Base-by-base conservation (phyloP, 352 stramenopile species). In the Pythium volutum region DNA sequence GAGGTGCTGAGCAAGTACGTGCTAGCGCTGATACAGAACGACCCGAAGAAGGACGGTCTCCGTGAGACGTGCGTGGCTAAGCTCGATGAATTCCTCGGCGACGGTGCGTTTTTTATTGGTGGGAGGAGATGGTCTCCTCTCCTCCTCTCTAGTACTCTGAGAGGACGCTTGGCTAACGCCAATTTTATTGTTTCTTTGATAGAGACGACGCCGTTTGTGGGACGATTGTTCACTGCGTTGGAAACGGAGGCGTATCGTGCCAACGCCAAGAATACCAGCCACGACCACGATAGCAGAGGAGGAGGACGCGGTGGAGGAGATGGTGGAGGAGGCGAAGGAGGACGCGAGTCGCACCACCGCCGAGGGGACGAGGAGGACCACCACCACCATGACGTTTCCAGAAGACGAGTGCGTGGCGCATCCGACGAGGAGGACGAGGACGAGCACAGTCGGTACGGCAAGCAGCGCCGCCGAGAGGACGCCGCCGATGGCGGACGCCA, bases 1-100 rank as follows among this genome's bases (percentile, higher is more conserved):
- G 84, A 91, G 23, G 87, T 95, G 48, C 58, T 95, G 62, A 92
- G 82, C 62, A 95, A 95, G 62, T 95, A 95, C 62, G 84, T 95
- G 39, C 62, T 94, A 20, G 87, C 87, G 47, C 67, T 95, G 36
- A 81, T 95, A 61, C 84, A 93, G 73, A 89, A 87, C 62, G 74
- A 95, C 55, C 87, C 84, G 46, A 76, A 76, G 64, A 90, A 88
- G 53, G 64, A 77, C 4, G 86, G 80, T 0, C 63, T 95, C 42
- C 74, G 78, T 31, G 81, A 89, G 22, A 89, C 73, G 20, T 93
- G 84, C 47, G 55, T 92, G 23, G 59, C 76, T 41, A 93, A 95
- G 64, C 70, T 95, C 1, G 81, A 91, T 20, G 86, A 95, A 56
- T 95, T 95, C 50, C 78, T 95, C 10, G 86, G 84, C 46, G 86